Percentiles rank a stretch among this genome's conserved stretches.
Conservation (phyloP, 2,329 filamentous ascomycete genomes). For the Diaporthe amygdali region DNA sequence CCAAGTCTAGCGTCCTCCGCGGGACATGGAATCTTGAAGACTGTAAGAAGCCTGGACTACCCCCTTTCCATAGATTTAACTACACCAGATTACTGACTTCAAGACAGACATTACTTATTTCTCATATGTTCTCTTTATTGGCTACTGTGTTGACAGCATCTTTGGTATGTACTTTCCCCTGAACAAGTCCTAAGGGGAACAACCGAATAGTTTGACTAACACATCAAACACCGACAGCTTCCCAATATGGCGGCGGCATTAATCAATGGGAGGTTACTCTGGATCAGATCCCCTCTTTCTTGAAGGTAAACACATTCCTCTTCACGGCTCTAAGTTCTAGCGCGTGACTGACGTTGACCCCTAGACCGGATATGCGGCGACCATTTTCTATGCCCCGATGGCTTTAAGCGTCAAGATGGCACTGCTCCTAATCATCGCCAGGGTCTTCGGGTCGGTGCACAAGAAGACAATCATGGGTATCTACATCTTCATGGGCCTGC, state of each 20-base stretch:
- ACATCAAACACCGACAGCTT: slow-evolving; percentile 22
- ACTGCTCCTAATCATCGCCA: slow-evolving; percentile 48
- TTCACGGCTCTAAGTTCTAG: too few species aligned
- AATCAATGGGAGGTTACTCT: slow-evolving; percentile 39
- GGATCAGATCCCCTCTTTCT: slow-evolving; percentile 37
- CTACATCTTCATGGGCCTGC: slow-evolving; percentile 41
- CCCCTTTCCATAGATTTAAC: too few species aligned
- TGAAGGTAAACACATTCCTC: slow-evolving; percentile 34
- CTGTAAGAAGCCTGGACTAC: slow-evolving; percentile 29
- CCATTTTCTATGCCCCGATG: slow-evolving; percentile 51
- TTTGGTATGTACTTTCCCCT: slow-evolving; percentile 28
- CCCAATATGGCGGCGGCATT: slow-evolving; percentile 40
- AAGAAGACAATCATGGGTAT: slow-evolving; percentile 44
- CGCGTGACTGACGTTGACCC: not conserved
- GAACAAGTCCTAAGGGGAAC: not conserved
- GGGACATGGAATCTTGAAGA: slow-evolving; percentile 32
- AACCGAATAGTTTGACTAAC: not conserved
- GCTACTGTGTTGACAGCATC: slow-evolving; percentile 32
- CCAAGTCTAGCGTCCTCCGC: slow-evolving; percentile 29
- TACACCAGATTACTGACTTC: not conserved
- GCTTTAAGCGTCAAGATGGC: slow-evolving; percentile 47
- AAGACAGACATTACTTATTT: not conserved
- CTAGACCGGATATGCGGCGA: slow-evolving; percentile 47
- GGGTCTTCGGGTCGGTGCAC: slow-evolving; percentile 46
- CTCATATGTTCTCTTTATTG: slow-evolving; percentile 34